Conservation (phyloP, 371 early-diverging fungal species). For the Circinella umbellata region DNA sequence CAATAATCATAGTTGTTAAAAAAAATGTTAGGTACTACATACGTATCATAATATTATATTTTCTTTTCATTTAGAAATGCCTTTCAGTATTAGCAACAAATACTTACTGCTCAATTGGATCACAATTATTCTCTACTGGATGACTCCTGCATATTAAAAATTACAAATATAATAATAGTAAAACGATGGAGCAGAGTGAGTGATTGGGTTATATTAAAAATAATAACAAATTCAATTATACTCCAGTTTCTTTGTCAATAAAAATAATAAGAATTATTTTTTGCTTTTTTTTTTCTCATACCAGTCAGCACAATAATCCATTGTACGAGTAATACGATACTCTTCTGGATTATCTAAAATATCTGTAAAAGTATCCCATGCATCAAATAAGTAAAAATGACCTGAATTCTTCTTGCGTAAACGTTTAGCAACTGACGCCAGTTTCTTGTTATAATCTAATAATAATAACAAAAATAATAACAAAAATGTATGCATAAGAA, state of each 20-base stretch:
- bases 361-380: conserved; percentile 29
- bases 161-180: not conserved
- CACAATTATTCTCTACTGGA: conserved; percentile 20
- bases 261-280: not conserved
- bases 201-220: too few relatives aligned
- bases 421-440: conserved; percentile 19
- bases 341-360: conserved; percentile 27
- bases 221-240: too few relatives aligned
- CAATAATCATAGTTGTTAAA: not conserved
- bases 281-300: not conserved
- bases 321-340: conserved; percentile 25
- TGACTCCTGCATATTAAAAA: conserved; percentile 20
- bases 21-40: too few relatives aligned
- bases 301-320: conserved; percentile 39
- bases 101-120: conserved; percentile 30
- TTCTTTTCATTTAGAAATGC: too few relatives aligned
- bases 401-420: conserved; percentile 14
- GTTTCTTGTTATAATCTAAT: conserved; percentile 34
- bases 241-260: not conserved
- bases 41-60: too few relatives aligned
- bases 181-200: too few relatives aligned
- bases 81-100: not conserved
- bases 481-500: not conserved
- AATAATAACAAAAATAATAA: not conserved
- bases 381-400: conserved; percentile 31